phyloP scores from a whole-genome alignment of 805 yeast genomes.

The Metschnikowia lunata region DNA sequence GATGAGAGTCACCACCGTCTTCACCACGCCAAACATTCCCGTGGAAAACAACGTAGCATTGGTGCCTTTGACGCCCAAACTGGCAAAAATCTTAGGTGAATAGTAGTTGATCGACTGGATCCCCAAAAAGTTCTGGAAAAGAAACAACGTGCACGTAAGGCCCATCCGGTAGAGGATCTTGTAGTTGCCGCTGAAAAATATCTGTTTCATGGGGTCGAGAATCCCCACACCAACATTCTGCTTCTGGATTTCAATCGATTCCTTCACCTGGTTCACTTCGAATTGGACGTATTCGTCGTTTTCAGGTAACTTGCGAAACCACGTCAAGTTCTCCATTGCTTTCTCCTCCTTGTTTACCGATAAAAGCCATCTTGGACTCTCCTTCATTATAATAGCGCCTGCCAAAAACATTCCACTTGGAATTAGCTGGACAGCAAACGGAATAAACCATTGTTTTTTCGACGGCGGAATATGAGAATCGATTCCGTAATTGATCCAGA shows the following conservation, averaged over 20 bases:
- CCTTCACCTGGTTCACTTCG: slow-evolving; percentile 35
- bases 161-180: slow-evolving; percentile 25
- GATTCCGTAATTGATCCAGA: slow-evolving; percentile 35
- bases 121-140: slow-evolving; percentile 38
- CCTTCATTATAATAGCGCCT: slow-evolving; percentile 31
- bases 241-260: slow-evolving; percentile 28
- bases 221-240: slow-evolving; percentile 29
- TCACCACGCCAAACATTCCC: slow-evolving; percentile 39
- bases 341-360: slow-evolving; percentile 27
- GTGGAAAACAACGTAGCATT: slow-evolving; percentile 36
- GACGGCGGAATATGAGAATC: slow-evolving; percentile 23
- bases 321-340: slow-evolving; percentile 30
- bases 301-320: slow-evolving; percentile 33
- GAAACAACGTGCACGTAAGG: slow-evolving; percentile 31
- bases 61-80: slow-evolving; percentile 36
- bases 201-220: slow-evolving; percentile 32
- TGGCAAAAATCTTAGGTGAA: slow-evolving; percentile 33
- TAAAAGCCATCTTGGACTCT: slow-evolving; percentile 36
- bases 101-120: slow-evolving; percentile 39
- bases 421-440: slow-evolving; percentile 37
- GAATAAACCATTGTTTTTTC: slow-evolving; percentile 36
- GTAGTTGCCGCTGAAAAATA: slow-evolving; percentile 23
- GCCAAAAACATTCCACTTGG: slow-evolving; percentile 33
- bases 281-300: slow-evolving; percentile 32
- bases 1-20: slow-evolving; percentile 31